A percentile compares a stretch with the other conserved stretches of the same genome.
phyloP scores from a whole-genome alignment of 176 grass and related monocot genomes.

The Puya raimondii region DNA sequence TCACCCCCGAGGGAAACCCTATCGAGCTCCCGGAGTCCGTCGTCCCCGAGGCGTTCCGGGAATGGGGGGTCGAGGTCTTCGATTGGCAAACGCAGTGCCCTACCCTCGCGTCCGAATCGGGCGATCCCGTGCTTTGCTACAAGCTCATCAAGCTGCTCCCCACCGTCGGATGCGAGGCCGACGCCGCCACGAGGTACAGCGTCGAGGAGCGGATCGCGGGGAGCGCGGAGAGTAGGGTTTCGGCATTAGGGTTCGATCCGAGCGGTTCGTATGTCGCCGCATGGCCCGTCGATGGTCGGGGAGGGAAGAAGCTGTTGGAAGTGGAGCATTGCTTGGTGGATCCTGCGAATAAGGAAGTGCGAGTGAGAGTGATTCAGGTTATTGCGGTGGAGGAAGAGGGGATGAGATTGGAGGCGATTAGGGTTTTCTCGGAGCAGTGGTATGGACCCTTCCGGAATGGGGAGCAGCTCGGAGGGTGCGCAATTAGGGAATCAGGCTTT shows the following conservation, averaged over 20 bases:
- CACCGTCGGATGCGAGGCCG: conserved; percentile 90
- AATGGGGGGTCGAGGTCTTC: conserved; percentile 77
- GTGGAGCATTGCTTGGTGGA: conserved; percentile 78
- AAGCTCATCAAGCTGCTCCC: conserved; percentile 67
- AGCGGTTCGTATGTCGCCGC: conserved; percentile 43
- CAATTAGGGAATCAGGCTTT: conserved; percentile 54
- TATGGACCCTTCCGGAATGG: conserved; percentile 79
- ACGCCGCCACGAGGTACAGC: conserved; percentile 82
- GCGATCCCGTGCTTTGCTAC: conserved; percentile 44
- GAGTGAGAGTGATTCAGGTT: conserved; percentile 60
- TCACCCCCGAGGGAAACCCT: conserved; percentile 48
- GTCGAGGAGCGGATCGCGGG: conserved; percentile 45
- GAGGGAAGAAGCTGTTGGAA: conserved; percentile 34
- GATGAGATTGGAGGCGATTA: conserved; percentile 38
- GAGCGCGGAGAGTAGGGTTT: conserved; percentile 23
- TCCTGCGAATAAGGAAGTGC: conserved; percentile 31
- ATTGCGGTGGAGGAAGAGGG: conserved; percentile 28
- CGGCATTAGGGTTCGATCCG: conserved; percentile 45
- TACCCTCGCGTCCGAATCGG: conserved; percentile 47
- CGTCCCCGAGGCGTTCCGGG: conserved; percentile 69
- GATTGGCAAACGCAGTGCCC: conserved; percentile 99
- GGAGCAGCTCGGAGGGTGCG: conserved; percentile 72
- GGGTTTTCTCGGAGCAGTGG: conserved; percentile 84
- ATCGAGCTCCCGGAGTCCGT: conserved; percentile 70
- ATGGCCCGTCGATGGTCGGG: conserved; percentile 40